Evolutionary conservation across 2,329 filamentous ascomycete genomes (phyloP), one percentile per base, ranked within the genome.

Genomic region (Fusarium sp.): DNA sequence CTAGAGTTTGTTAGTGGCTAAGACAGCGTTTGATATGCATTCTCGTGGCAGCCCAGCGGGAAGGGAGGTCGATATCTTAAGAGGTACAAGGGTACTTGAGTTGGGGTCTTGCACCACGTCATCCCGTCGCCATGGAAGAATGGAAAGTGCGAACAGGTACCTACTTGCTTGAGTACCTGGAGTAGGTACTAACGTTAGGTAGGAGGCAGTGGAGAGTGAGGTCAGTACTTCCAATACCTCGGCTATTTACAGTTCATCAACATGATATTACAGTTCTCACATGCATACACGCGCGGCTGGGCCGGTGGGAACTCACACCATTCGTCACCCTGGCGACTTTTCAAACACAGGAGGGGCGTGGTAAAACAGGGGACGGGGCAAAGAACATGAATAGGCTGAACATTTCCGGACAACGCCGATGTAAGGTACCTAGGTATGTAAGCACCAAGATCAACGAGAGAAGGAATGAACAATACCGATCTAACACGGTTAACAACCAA

Each of bases 231-330:
- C 49, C 15, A 44, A 24, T 48, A 42, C 49, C 71, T 72, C 55
- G 49, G 58, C 56, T 68, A 68, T 41, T 42, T 42, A 67, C 52
- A 60, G 51, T 42, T 51, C 45, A 66, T 39, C 17, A 45, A 54
- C 52, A 61, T 54, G n/a, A 35, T 52, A 58, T 63, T 71, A 74
- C 48, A 66, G 61, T 71, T 71, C 66, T 72, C 62, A 63, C 70
- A 60, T 74, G 67, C 66, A 73, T 74, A 74, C 67, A 74, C 71
- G 71, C 71, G 71, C 71, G 71, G 71, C 67, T 74, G 71, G 58
- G 35, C 24, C 48, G 49, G 67, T 56, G 59, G 45, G 42, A 22
- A 22, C 48, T 72, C 52, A 67, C 41, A 55, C 58, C 58, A 73
- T 73, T 66, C 44, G 48, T 47, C 60, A 63, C 48, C 59, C 66